phyloP scores from a whole-genome alignment of 1,284 basidiomycete species.

The Psilocybe mexicana region DNA sequence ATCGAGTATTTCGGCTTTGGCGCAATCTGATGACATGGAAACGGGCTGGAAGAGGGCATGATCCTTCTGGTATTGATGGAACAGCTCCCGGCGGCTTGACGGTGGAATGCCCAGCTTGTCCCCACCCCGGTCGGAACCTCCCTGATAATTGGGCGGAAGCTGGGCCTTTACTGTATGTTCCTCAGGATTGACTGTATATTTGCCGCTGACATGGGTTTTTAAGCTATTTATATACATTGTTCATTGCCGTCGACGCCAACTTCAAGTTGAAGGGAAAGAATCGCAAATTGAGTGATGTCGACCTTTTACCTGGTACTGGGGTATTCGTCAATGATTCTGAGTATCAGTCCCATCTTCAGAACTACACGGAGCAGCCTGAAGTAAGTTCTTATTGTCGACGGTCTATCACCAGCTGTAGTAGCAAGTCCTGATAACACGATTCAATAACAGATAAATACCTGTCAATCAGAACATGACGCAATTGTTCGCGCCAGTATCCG shows the following conservation, averaged over 20 bases:
- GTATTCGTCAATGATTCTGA: constrained; percentile 10
- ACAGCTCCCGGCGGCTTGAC: constrained; percentile 9
- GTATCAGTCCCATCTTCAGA: constrained; percentile 12
- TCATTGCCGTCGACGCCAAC: constrained; percentile 23
- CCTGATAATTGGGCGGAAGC: constrained; percentile 12
- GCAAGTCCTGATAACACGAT: no score
- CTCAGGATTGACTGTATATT: background rate
- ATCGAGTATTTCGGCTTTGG: constrained; percentile 10
- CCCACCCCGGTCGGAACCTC: constrained; percentile 17
- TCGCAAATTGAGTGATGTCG: constrained; percentile 14
- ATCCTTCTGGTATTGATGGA: constrained; percentile 5
- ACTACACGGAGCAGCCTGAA: constrained; percentile 19
- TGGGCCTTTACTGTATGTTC: constrained; percentile 1
- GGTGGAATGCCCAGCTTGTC: constrained; percentile 20
- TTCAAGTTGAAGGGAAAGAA: constrained; percentile 25
- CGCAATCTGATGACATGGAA: constrained; percentile 11
- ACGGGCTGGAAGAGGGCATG: constrained; percentile 14
- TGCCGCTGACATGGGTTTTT: background rate
- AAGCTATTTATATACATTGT: constrained; percentile 23
- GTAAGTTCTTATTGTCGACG: background rate
- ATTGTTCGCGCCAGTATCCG: constrained; percentile 12
- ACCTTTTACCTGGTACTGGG: constrained; percentile 12
- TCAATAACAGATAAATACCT: constrained; percentile 18
- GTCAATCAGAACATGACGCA: constrained; percentile 21
- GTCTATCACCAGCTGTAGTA: background rate